Conservation (phyloP, 495 filamentous ascomycete genomes). For the Neurospora africana region DNA sequence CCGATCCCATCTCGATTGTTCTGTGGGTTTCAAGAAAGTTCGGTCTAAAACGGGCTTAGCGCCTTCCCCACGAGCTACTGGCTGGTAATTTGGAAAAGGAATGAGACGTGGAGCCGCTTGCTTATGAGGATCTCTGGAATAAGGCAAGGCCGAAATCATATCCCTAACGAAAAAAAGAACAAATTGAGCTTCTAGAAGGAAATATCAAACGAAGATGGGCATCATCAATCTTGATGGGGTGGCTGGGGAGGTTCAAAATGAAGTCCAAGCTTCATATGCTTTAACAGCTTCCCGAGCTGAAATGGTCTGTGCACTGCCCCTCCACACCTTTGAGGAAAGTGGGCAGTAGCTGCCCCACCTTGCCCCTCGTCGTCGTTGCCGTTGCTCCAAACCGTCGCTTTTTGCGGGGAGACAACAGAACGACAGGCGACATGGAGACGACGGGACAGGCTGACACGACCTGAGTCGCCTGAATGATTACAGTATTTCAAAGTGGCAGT, state of each 20-base stretch:
- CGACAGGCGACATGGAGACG: not conserved
- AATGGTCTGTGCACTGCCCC: slow-evolving; percentile 20
- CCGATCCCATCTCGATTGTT: slow-evolving; percentile 4
- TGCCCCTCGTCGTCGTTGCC: slow-evolving; percentile 2
- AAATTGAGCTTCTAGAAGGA: not conserved
- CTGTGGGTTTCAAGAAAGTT: slow-evolving; percentile 25
- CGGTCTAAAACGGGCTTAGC: slow-evolving; percentile 19
- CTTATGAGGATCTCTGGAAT: not conserved
- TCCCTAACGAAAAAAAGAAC: not conserved
- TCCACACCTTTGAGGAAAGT: slow-evolving; percentile 9
- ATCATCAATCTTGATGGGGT: not conserved
- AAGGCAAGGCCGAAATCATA: not conserved
- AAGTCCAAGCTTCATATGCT: not conserved
- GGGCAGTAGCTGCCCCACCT: slow-evolving; percentile 15
- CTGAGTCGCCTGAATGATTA: not conserved
- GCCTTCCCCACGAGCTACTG: slow-evolving; percentile 1
- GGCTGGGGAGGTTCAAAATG: not conserved
- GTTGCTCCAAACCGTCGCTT: slow-evolving; percentile 18
- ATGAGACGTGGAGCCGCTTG: not conserved
- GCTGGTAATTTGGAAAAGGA: not conserved
- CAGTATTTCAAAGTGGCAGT: not conserved
- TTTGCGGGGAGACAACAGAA: slow-evolving; percentile 3
- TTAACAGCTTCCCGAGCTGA: not conserved
- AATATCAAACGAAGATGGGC: not conserved
- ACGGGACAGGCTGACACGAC: not conserved